Conservation (phyloP, 768 basidiomycete genomes). For the Coprinopsis sp. region DNA sequence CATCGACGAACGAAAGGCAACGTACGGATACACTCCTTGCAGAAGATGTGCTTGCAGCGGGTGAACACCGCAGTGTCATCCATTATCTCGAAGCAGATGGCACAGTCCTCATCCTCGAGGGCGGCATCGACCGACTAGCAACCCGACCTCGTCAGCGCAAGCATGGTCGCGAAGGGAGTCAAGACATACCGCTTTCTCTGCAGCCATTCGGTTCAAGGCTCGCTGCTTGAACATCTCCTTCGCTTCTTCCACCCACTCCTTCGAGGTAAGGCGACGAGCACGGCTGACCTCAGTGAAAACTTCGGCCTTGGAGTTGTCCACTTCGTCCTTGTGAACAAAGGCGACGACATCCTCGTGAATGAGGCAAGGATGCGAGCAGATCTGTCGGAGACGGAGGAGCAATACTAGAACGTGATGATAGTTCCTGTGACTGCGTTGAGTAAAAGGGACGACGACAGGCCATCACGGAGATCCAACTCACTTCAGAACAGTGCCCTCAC, state of each 20-base stretch:
- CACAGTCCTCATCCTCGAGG: conserved; percentile 55
- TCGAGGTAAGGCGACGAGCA: conserved; percentile 38
- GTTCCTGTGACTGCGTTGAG: conserved; percentile 31
- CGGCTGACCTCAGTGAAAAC: conserved; percentile 40
- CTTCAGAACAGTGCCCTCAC: conserved; percentile 67
- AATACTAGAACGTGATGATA: conserved; percentile 51
- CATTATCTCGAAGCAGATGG: conserved; percentile 60
- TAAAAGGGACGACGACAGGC: neutral
- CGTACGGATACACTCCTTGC: conserved; percentile 53
- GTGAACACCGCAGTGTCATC: conserved; percentile 49
- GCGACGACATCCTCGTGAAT: conserved; percentile 53
- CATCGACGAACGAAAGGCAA: conserved; percentile 2
- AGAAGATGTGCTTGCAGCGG: conserved; percentile 58
- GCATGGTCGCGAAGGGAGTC: neutral
- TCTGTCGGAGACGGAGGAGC: conserved; percentile 54
- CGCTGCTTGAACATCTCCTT: conserved; percentile 40
- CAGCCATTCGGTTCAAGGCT: conserved; percentile 39
- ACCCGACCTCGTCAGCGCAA: neutral
- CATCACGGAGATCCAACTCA: conserved; percentile 19
- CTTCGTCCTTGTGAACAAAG: conserved; percentile 38
- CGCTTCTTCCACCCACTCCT: conserved; percentile 48
- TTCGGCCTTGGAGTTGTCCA: conserved; percentile 25
- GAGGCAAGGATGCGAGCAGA: conserved; percentile 64
- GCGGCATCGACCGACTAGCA: conserved; percentile 42
- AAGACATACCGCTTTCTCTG: conserved; percentile 47